phyloP scores from a whole-genome alignment of 1,284 basidiomycete species.

The Chalciporus sp. region DNA sequence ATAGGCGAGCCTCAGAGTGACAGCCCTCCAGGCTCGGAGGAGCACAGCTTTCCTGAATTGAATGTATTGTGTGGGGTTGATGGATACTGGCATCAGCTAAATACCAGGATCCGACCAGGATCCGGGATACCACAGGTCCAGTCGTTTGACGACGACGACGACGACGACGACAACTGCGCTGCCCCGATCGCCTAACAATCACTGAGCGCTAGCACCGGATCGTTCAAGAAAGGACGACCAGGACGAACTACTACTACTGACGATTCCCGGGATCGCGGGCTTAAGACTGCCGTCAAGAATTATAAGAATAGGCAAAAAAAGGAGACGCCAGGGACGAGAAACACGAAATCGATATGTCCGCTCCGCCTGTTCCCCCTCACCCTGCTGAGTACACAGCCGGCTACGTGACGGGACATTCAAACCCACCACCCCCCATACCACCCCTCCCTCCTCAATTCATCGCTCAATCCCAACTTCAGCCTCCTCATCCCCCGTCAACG shows the following conservation, averaged over 20 bases:
- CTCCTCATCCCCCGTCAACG: slow-evolving; percentile 34
- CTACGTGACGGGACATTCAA: slow-evolving; percentile 6
- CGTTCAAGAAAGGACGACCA: neutral
- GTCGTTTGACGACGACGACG: neutral
- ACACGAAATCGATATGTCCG: slow-evolving; percentile 14
- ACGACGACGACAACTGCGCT: no score
- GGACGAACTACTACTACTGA: no score
- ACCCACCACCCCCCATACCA: slow-evolving; percentile 42
- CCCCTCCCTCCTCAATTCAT: slow-evolving; percentile 44
- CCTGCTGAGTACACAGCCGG: slow-evolving; percentile 13
- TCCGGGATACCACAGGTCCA: neutral
- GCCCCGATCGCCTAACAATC: neutral
- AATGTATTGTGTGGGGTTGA: no score
- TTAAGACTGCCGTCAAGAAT: neutral
- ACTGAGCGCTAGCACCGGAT: neutral
- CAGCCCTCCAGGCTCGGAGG: no score
- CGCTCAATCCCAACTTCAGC: slow-evolving; percentile 20
- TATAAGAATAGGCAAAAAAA: neutral
- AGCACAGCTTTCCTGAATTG: no score
- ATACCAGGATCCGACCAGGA: no score
- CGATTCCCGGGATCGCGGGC: neutral
- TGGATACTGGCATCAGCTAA: no score
- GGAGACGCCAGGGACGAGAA: neutral
- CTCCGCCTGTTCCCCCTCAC: slow-evolving; percentile 30
- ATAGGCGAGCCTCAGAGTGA: no score